Evolutionary conservation across 2,329 filamentous ascomycete genomes (phyloP).

Genomic region (Lachnellula subtilissima): DNA sequence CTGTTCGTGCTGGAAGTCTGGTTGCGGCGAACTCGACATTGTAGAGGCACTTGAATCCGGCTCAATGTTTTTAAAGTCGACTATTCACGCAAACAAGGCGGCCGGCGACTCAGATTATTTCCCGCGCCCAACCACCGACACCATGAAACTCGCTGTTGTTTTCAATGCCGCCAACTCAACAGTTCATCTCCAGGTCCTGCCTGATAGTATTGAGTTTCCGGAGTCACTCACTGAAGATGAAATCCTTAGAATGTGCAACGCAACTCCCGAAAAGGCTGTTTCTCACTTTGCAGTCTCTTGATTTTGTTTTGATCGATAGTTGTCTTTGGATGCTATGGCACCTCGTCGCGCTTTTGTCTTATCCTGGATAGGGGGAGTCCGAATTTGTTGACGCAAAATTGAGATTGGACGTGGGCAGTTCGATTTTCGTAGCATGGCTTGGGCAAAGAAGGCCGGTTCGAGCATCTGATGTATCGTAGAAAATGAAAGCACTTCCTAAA

Average conservation of each 20-base stretch:
- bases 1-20: conserved; percentile 68
- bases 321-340: background rate
- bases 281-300: conserved; percentile 10
- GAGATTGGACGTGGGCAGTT: too few relatives aligned
- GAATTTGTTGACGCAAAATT: too few relatives aligned
- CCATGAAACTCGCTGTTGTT: conserved; percentile 61
- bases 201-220: conserved; percentile 35
- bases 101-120: conserved; percentile 71
- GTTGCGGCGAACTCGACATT: conserved; percentile 73
- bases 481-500: too few relatives aligned
- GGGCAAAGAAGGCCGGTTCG: too few relatives aligned
- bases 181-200: conserved; percentile 48
- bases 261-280: conserved; percentile 1
- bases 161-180: conserved; percentile 48
- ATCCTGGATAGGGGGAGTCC: background rate
- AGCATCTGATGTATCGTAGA: too few relatives aligned
- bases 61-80: conserved; percentile 63
- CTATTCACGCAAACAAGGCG: conserved; percentile 59
- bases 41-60: conserved; percentile 66
- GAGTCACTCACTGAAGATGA: conserved; percentile 36
- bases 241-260: conserved; percentile 12
- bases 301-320: background rate
- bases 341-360: background rate
- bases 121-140: conserved; percentile 52
- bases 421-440: too few relatives aligned